Base-by-base conservation (phyloP, 768 basidiomycete species). In the Xerocomus potaroensis region DNA sequence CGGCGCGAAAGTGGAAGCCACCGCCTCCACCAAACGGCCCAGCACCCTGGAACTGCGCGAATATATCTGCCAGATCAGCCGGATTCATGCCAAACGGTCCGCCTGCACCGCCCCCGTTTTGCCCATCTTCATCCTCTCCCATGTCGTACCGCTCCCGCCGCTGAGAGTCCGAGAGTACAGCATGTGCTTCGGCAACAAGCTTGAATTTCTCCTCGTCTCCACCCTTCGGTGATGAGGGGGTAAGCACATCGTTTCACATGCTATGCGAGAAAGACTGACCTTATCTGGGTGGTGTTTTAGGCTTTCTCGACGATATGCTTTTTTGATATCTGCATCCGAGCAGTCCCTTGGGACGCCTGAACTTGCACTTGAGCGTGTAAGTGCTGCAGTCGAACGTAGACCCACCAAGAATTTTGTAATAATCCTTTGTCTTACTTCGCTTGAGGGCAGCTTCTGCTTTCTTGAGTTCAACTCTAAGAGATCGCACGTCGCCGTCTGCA, bases 181-280 rank as follows among this genome's bases (percentile, higher is more conserved):
- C 77, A 51, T 93, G 76, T 3, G 90, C 88, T 65, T 92, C 91
- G 1, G 74, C 80, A 24, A 91, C 83, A 18, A 91, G 76, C 67
- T 97, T 96, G 79, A 98, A 98, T 57, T 90, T 87, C 61, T 96
- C 95, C 58, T 95, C 93, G 62, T 92, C 90, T 23, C 94, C 94
- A 22, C 94, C 92, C 83, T 90, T 50, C 29, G 60, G 29, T 46
- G 19, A 42, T 14, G 15, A 24, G 22, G 27, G 18, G 38, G 15
- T 53, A 43, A 56, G 45, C 56, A 39, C 12, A 9, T 5, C 29
- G 51, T 3, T 23, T 24, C 22, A 30, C 21, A 39, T 6, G 6
- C 5, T 5, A 33, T 26, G 45, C 29, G 11, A 45, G 29, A 18
- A 27, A 23, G n/a, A 15, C 15, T 8, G 19, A 84, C 84, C 78